Evolutionary conservation across 768 basidiomycete genomes (phyloP), one percentile per base, ranked within the genome.

Genomic region (Asterophora parasitica): DNA sequence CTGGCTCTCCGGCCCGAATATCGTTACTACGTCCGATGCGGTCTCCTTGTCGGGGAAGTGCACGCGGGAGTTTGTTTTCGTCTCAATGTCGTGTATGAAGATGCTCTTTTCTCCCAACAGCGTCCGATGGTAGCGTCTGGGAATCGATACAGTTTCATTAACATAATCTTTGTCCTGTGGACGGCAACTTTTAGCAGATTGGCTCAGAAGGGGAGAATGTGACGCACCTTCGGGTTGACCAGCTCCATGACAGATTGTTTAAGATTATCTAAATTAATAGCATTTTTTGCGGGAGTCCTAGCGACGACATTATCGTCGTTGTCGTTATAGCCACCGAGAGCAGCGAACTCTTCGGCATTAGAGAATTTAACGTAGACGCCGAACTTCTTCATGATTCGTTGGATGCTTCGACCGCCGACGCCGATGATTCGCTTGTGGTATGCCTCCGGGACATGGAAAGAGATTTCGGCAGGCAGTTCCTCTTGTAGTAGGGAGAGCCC

Each of bases 281-380:
- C 88, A 60, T 99, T 99, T 77, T 99, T 99, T 30, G 92, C 92
- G 6, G 95, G 95, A 2, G 95, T 99, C 42, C 95, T 79, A n/a
- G 94, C 95, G 34, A 99, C 82, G 42, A 99, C 95, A 60, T 99
- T 99, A 69, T 99, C 95, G 61, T 97, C 95, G 64, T 95, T 96
- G 64, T 97, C 93, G 59, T 87, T 83, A 65, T 95, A 95, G 4
- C 94, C 95, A 20, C 95, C 95, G 54, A 94, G 76, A 10, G 87
- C 82, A 31, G 92, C 92, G 66, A 94, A 96, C 64, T 98, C 95
- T 58, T 98, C 95, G 9, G 92, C 92, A 64, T 97, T 98, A 17
- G 91, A 92, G 61, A 98, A 99, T 69, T 98, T 98, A 67, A 99
- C 95, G 68, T 97, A 98, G 16, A 97, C 95, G n/a, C 95, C 95